phyloP scores from a whole-genome alignment of 2,329 filamentous ascomycete genomes.

The Hypoxylon sp. region DNA sequence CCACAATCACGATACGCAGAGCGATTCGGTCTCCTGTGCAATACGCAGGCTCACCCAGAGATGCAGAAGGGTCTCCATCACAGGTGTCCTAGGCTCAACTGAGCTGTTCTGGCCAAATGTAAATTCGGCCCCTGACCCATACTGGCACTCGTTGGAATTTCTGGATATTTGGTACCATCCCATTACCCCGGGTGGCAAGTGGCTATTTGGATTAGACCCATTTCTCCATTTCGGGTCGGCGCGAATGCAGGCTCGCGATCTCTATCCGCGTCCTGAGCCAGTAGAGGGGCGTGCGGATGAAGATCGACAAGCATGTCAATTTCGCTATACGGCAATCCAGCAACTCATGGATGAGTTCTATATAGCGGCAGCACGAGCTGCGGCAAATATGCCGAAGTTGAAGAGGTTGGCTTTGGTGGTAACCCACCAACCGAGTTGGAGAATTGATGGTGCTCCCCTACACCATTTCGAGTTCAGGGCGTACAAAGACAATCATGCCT shows the following conservation, averaged over 20 bases:
- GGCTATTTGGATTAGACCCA: not conserved
- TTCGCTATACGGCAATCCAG: not conserved
- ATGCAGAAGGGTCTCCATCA: not conserved
- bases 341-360: not conserved
- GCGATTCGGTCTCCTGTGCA: constrained; percentile 1
- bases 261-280: not conserved
- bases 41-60: not conserved
- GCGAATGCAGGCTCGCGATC: not conserved
- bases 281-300: not conserved
- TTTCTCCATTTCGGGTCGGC: not conserved
- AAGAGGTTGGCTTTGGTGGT: not conserved
- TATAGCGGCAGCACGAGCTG: not conserved
- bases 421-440: not conserved
- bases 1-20: not conserved
- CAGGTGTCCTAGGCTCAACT: not conserved
- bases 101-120: constrained; percentile 10
- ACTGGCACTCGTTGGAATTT: not conserved
- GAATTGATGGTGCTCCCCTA: not conserved
- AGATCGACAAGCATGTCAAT: not conserved
- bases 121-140: not conserved
- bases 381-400: constrained; percentile 6
- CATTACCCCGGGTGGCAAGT: not conserved
- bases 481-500: no score
- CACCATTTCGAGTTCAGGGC: not conserved
- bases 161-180: not conserved